Percentiles rank a stretch among this genome's conserved stretches.
Conservation (phyloP, 2,329 filamentous ascomycete species). For the Penicillium sp. region DNA sequence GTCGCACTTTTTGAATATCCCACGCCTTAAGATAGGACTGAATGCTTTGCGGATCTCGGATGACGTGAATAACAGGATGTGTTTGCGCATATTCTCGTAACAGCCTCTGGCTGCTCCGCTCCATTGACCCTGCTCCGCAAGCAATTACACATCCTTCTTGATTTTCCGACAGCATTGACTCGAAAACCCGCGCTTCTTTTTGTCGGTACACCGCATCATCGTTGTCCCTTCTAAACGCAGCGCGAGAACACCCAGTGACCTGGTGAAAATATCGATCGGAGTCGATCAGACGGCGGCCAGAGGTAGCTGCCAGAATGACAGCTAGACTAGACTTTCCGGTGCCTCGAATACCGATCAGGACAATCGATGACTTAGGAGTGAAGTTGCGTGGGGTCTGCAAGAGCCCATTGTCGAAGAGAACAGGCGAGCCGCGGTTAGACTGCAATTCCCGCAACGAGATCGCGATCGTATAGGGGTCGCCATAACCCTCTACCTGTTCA, state of each 20-base stretch:
- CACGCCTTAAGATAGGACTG: conserved; percentile 64
- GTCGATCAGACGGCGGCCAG: conserved; percentile 70
- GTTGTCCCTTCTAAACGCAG: conserved; percentile 65
- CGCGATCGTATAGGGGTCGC: conserved; percentile 23
- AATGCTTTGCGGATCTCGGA: conserved; percentile 67
- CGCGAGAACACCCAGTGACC: conserved; percentile 63
- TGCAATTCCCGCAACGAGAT: conserved; percentile 34
- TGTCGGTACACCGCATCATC: conserved; percentile 65
- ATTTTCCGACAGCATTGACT: conserved; percentile 62
- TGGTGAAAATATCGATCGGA: conserved; percentile 70
- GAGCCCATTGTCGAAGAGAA: conserved; percentile 30
- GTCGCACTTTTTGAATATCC: conserved; percentile 59
- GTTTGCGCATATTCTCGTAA: conserved; percentile 65
- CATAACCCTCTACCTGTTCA: conserved; percentile 26
- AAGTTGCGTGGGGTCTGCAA: conserved; percentile 49
- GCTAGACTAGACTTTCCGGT: conserved; percentile 76
- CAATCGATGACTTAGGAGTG: conserved; percentile 67
- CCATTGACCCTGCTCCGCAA: conserved; percentile 70
- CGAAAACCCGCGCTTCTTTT: conserved; percentile 65
- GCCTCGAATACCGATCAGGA: conserved; percentile 73
- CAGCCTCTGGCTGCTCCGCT: conserved; percentile 63
- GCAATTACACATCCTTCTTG: conserved; percentile 68
- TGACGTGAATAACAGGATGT: conserved; percentile 72
- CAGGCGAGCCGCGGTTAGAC: conserved; percentile 34
- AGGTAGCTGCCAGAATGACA: conserved; percentile 73